A percentile compares a stretch with the other conserved stretches of the same genome.
phyloP scores from a whole-genome alignment of 129 eudicot species.

The Tagetes erecta region DNA sequence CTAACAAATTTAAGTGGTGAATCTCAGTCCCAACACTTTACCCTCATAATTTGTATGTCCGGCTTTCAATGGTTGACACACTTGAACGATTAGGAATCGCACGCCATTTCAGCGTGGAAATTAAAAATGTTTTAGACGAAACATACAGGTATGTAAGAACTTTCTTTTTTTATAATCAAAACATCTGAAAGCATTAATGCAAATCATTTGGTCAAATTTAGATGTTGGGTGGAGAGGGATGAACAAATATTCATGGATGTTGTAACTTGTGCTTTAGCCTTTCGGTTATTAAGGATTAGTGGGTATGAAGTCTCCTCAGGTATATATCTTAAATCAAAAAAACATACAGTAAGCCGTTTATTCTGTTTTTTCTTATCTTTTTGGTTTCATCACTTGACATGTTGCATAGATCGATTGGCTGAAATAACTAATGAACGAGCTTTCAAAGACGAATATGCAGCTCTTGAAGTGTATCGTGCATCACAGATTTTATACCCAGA shows the following conservation, averaged over 20 bases:
- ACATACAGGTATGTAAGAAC: slow-evolving; percentile 30
- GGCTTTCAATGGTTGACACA: slow-evolving; percentile 66
- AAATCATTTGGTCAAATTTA: not conserved
- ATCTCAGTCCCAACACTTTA: slow-evolving; percentile 72
- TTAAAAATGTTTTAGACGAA: slow-evolving; percentile 43
- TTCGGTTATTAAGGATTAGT: slow-evolving; percentile 56
- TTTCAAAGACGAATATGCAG: slow-evolving; percentile 42
- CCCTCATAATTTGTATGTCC: slow-evolving; percentile 61
- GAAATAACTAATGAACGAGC: slow-evolving; percentile 43
- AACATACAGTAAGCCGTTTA: not conserved
- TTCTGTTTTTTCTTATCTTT: not conserved
- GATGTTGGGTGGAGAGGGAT: not conserved
- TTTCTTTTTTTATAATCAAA: slow-evolving; percentile 42
- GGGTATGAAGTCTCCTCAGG: slow-evolving; percentile 15
- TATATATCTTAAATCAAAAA: not conserved
- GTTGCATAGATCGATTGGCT: slow-evolving; percentile 48
- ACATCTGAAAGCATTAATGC: not conserved
- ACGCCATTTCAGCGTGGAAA: slow-evolving; percentile 60
- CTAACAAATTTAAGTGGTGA: slow-evolving; percentile 20
- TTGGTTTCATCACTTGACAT: slow-evolving; percentile 20
- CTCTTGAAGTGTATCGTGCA: slow-evolving; percentile 63
- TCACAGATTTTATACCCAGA: slow-evolving; percentile 53
- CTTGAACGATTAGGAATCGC: slow-evolving; percentile 72
- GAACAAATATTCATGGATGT: not conserved
- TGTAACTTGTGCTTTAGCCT: slow-evolving; percentile 29